A percentile compares a stretch with the other conserved stretches of the same genome.
Evolutionary conservation across 306 rosid genomes (phyloP).

Genomic region (Rubus idaeus): DNA sequence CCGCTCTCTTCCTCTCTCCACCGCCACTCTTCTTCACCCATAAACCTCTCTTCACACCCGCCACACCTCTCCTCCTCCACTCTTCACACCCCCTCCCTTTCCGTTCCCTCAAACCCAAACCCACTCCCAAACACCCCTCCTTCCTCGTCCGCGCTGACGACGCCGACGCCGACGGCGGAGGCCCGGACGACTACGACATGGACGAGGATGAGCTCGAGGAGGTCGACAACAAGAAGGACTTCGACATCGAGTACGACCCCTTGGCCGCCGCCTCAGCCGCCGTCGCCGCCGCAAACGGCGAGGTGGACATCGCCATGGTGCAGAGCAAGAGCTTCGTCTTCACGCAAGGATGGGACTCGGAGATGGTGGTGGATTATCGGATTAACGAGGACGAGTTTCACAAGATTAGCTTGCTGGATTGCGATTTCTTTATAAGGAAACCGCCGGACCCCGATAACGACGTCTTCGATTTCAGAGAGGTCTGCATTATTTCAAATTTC

Average conservation of each 20-base stretch:
- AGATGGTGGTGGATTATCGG: slow-evolving; percentile 75
- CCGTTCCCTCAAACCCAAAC: slow-evolving; percentile 29
- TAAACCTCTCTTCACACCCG: background rate
- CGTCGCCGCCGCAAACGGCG: slow-evolving; percentile 24
- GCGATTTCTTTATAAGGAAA: slow-evolving; percentile 84
- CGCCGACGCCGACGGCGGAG: slow-evolving; percentile 57
- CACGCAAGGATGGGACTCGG: slow-evolving; percentile 83
- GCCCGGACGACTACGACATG: slow-evolving; percentile 80
- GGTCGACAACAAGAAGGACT: slow-evolving; percentile 87
- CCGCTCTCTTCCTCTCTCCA: slow-evolving; percentile 39
- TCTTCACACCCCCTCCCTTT: slow-evolving; percentile 18
- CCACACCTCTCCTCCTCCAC: slow-evolving; percentile 24
- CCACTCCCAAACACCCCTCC: slow-evolving; percentile 21
- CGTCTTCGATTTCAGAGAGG: slow-evolving; percentile 95
- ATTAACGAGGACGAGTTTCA: slow-evolving; percentile 90
- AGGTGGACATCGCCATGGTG: slow-evolving; percentile 55
- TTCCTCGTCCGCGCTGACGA: slow-evolving; percentile 66
- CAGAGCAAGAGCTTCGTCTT: slow-evolving; percentile 67
- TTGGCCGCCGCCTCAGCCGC: slow-evolving; percentile 26
- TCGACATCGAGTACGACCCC: slow-evolving; percentile 86
- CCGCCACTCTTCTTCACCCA: slow-evolving; percentile 24
- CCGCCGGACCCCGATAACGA: slow-evolving; percentile 86
- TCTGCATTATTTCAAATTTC: slow-evolving; percentile 8
- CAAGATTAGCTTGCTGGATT: slow-evolving; percentile 68
- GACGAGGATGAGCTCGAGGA: slow-evolving; percentile 84